Base-by-base conservation (phyloP, 768 basidiomycete genomes). In the Nidularia sp. region DNA sequence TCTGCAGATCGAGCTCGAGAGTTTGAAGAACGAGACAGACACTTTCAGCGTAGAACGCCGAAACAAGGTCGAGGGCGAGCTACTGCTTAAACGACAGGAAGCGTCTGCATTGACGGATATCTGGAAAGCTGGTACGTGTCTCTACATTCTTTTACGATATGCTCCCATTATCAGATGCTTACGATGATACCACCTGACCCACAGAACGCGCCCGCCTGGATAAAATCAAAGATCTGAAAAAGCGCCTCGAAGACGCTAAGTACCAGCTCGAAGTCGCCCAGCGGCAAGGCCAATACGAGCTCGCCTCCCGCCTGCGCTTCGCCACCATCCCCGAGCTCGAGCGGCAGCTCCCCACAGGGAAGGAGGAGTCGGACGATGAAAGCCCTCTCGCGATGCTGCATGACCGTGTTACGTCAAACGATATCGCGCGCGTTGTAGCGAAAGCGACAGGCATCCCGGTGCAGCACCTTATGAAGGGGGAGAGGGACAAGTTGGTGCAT, bases 401-500 rank as follows among this genome's bases (percentile, higher is more conserved):
- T 57, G 93, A 94, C 55, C 76, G 91, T 39, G 91, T 97, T 6
- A 93, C 89, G 5, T 86, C 86, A n/a, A 85, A 83, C 59, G 92
- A 95, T 65, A 94, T 96, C 47, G 83, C 93, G 2, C 76, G 89
- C 2, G 93, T 95, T 18, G 88, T 95, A 3, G 91, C 90, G 5
- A 88, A 86, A 62, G 79, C 89, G 0, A 97, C 93, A 0, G 93
- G 93, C 5, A 94, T 96, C 29, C 93, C 93, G 0, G 92, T 95
- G 1, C 83, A 90, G 66, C 93, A 87, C 61, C 68, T 96, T 54
- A 68, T 96, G 58, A 91, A 90, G 65, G 93, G 93, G 3, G 93
- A 98, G 66, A 74, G 87, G 56, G 91, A 98, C 64, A 91, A 90
- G 62, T 75, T 97, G 22, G 85, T 95, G 6, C 86, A 93, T 70